Evolutionary conservation across 176 grass and related monocot species (phyloP), one percentile per base, ranked within the genome.

Genomic region (Thalia dealbata): DNA sequence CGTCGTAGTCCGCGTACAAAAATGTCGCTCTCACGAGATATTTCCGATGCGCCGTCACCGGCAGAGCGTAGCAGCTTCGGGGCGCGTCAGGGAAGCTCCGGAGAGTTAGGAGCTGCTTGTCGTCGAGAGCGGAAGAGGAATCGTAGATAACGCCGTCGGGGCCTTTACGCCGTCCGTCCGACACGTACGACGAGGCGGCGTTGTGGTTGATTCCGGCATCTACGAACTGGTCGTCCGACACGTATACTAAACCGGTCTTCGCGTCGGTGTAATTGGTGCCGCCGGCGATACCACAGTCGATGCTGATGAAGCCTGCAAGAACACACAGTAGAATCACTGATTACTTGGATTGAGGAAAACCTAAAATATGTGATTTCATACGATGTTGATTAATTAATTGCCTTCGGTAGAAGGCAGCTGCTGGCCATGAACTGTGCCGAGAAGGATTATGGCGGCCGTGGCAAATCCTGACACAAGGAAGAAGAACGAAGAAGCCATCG

Each of bases 1-100:
- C 52, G 21, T 75, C 73, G 54, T 75, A 75, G 73, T 75, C 62
- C 0, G 55, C 73, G 16, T 75, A 75, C 8, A 61, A 24, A 55
- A 70, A 70, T 3, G 22, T 70, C 0, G n/a, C 68, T 26, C 68
- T 70, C 38, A 70, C n/a, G 3, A 70, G 27, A 24, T 46, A 75
- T 21, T 45, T 62, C 0, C 18, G 6, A 7, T 46, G 3, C 18
- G 32, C 7, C 2, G 14, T 19, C 30, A 61, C 73, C 9, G 54
- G 54, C 73, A 75, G 23, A 13, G 55, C 27, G 16, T 75, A 75
- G 52, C 73, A 75, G 2, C 55, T 75, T 28, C 73, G 54, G 21
- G 15, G 26, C 13, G 50, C 73, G 1, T 61, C 19, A 0, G 73
- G 73, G 35, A 75, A 75, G 52, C 73, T 61, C 26, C 68, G 12